A percentile compares a stretch with the other conserved stretches of the same genome.
Conservation (phyloP, 2,329 filamentous ascomycete genomes). For the Incumbomyces delicatus region DNA sequence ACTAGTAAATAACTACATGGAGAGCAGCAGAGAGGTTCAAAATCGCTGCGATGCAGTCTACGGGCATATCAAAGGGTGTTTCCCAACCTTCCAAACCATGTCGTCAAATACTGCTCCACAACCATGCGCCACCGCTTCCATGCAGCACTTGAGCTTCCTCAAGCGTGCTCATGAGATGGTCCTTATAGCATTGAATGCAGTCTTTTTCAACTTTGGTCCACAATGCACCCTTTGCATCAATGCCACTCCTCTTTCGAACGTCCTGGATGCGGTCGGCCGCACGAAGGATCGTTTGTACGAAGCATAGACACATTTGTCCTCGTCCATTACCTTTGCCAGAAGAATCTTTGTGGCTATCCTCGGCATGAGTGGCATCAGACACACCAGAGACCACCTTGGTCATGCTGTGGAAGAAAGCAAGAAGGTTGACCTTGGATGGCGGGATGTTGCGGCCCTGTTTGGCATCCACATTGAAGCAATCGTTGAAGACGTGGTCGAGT, state of each 20-base stretch:
- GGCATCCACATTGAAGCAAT: background rate
- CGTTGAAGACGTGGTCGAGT: conserved; percentile 1
- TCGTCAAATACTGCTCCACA: conserved; percentile 4
- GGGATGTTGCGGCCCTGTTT: conserved; percentile 9
- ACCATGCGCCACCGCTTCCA: conserved; percentile 5
- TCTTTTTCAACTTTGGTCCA: conserved; percentile 18
- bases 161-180: background rate
- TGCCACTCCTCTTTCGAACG: conserved; percentile 10
- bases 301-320: conserved; percentile 22
- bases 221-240: conserved; percentile 7
- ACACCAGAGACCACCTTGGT: conserved; percentile 19
- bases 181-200: conserved; percentile 8
- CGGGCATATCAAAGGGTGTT: no score
- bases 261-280: conserved; percentile 20
- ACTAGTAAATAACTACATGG: no score
- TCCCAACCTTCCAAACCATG: no score
- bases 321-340: background rate
- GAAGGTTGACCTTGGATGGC: conserved; percentile 20
- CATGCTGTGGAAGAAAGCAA: conserved; percentile 20
- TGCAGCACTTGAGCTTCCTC: conserved; percentile 1
- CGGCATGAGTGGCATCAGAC: conserved; percentile 20
- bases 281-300: conserved; percentile 17
- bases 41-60: no score
- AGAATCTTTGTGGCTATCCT: background rate
- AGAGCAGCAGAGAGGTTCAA: no score